phyloP scores from a whole-genome alignment of 164 flowering plant species.

The Vitis amurensis region DNA sequence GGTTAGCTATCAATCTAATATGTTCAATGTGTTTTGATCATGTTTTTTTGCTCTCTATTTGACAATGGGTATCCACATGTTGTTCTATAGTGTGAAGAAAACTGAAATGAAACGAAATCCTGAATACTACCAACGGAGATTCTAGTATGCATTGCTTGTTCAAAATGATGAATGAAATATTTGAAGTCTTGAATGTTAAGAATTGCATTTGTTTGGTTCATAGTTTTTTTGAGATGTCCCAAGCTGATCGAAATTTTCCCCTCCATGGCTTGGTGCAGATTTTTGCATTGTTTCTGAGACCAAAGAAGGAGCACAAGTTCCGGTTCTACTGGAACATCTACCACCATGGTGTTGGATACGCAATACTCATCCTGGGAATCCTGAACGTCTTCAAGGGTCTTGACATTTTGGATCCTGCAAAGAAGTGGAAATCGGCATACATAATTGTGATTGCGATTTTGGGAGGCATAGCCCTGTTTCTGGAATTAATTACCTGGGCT shows the following conservation, averaged over 20 bases:
- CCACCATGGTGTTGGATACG: slow-evolving; percentile 74
- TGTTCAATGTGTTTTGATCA: too few relatives aligned
- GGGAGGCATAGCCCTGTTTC: slow-evolving; percentile 46
- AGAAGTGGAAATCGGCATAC: slow-evolving; percentile 58
- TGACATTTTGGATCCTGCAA: slow-evolving; percentile 47
- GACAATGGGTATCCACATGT: too few relatives aligned
- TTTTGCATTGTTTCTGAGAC: slow-evolving; percentile 73
- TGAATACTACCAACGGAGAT: too few relatives aligned
- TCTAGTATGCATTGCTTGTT: too few relatives aligned
- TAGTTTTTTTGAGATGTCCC: neutral
- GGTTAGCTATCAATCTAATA: too few relatives aligned
- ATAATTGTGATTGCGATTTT: slow-evolving; percentile 30
- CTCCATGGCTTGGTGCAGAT: slow-evolving; percentile 29
- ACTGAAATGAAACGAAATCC: too few relatives aligned
- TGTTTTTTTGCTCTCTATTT: too few relatives aligned
- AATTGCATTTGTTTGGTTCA: neutral
- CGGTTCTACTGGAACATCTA: slow-evolving; percentile 74
- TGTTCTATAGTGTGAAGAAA: too few relatives aligned
- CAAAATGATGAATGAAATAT: too few relatives aligned
- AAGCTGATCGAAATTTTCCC: neutral
- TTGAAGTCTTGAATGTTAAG: too few relatives aligned
- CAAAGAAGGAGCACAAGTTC: slow-evolving; percentile 71
- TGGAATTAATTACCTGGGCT: slow-evolving; percentile 73
- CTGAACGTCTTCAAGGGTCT: slow-evolving; percentile 79
- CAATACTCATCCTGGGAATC: slow-evolving; percentile 62